Base-by-base conservation (phyloP, 306 rosid genomes). In the Ormosia semicastrata region DNA sequence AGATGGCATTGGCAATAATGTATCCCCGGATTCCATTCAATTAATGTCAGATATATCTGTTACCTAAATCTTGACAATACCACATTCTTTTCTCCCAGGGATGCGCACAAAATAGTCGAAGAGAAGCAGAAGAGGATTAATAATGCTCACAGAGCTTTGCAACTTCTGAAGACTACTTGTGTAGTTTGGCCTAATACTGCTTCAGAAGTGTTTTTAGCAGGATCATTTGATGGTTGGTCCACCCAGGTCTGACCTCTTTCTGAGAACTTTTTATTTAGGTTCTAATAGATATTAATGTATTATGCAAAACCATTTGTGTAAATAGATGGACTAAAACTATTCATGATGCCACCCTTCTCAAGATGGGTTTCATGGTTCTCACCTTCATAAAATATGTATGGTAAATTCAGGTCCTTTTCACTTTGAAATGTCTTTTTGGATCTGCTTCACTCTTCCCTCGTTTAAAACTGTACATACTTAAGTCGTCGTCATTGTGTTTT, bases 161-260 rank as follows among this genome's bases (percentile, higher is more conserved):
- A 67, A 40, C 65, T 85, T 73, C 90, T 96, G 77, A 92, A 86
- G 46, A 52, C 82, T 53, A 72, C 91, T 75, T 85, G 87, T 84
- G 82, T 96, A 77, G 89, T 91, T 46, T 96, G 97, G 97, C 90
- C 94, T 17, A 94, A 75, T 85, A 59, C 85, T 60, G 99, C 97
- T 83, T 86, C 97, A 3, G 93, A 91, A 86, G 99, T 96, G 84
- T 86, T 92, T 73, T 80, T 96, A 56, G 81, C 75, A 4, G 99
- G 98, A 74, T 96, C 99, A 33, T 96, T 89, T 76, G 98, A 96
- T 87, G 99, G 99, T 76, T 93, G 99, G 98, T 83, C 94, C 39
- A 77, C 89, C 65, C 87, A 92, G 99, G 97, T 96, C 6, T 78
- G 53, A 54, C 78, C 71, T 80, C 72, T 58, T 56, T n/a, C 37